Evolutionary conservation across 2,329 filamentous ascomycete genomes (phyloP), one percentile per base, ranked within the genome.

Genomic region (Aureobasidium sp.): DNA sequence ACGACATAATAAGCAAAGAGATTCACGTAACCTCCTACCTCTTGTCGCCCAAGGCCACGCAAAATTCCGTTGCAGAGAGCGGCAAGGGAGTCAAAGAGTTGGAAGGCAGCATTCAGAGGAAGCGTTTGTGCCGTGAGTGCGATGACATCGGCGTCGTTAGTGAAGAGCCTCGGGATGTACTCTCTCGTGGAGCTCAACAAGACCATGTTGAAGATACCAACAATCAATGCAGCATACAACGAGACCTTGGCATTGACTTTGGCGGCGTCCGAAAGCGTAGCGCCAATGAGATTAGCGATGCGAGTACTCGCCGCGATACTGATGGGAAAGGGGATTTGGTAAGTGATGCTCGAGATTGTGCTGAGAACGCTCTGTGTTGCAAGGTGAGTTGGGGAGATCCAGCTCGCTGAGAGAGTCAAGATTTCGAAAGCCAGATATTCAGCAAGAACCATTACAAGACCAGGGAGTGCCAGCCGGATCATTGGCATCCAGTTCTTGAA

Each of bases 371-470:
- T 92, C 74, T 99, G 92, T 0, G 94, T 92, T 0, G 93, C 93
- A 1, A 97, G 83, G 64, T 88, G 85, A 20, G 87, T 87, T 1
- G 89, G 85, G 17, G 89, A 89, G 61, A 96, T 87, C 69, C 88
- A 91, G 59, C 87, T 89, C 0, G 89, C 83, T 12, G 86, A 85
- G n/a, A 96, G 80, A 0, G 91, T 96, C 65, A 96, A 79, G 55
- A 96, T 85, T 74, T 97, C 93, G 72, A 97, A 97, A 7, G 92
- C 91, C 7, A 96, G 82, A 76, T 89, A 94, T 73, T 97, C 92
- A 5, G 92, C 91, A 73, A 94, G 87, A 2, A 97, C 88, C 91
- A 96, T 97, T 68, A 96, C 79, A 72, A 97, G 86, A 1, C 92
- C 92, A 0, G 92, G 91, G 17, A 97, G 78, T 1, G 92, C 91